Percentiles rank a stretch among this genome's conserved stretches.
These are phyloP conservation scores for Vaucheria bursata DNA, from an alignment of 352 stramenopile species.

Conservation along the genomic window DNA sequence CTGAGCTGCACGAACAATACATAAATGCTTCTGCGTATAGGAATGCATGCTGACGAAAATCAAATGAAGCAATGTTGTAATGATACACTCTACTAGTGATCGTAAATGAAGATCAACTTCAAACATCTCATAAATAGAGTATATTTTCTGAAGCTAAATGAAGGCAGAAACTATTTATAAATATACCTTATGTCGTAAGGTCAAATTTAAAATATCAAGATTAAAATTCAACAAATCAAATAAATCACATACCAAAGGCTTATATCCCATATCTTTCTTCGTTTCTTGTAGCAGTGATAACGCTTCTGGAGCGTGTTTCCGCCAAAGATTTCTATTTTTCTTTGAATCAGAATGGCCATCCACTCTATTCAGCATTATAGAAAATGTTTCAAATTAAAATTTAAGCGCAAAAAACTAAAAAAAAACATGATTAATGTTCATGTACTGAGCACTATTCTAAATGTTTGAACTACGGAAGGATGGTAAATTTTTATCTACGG, in stretches of 20 bases:
- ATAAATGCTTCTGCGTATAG: conserved; percentile 37
- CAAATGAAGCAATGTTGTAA: neutral
- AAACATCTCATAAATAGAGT: neutral
- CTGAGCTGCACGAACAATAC: conserved; percentile 38
- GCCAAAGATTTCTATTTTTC: conserved; percentile 29
- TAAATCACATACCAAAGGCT: conserved; percentile 6
- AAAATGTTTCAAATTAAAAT: too few relatives aligned
- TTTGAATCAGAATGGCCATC: conserved; percentile 13
- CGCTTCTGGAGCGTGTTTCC: conserved; percentile 33
- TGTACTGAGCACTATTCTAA: too few relatives aligned
- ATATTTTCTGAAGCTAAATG: neutral
- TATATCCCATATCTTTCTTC: neutral
- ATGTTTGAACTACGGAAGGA: too few relatives aligned
- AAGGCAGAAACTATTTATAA: too few relatives aligned
- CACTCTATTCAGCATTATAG: too few relatives aligned
- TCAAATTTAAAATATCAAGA: too few relatives aligned
- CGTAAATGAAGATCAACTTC: neutral
- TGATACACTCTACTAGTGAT: neutral
- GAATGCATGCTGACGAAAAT: conserved; percentile 28
- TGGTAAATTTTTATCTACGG: too few relatives aligned
- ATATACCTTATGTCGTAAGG: too few relatives aligned
- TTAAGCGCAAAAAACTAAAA: too few relatives aligned
- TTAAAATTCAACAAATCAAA: too few relatives aligned
- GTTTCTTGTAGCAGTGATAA: conserved; percentile 19
- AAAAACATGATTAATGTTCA: too few relatives aligned